phyloP scores from a whole-genome alignment of 2,329 filamentous ascomycete species.

The Aspergillus pseudotamarii region DNA sequence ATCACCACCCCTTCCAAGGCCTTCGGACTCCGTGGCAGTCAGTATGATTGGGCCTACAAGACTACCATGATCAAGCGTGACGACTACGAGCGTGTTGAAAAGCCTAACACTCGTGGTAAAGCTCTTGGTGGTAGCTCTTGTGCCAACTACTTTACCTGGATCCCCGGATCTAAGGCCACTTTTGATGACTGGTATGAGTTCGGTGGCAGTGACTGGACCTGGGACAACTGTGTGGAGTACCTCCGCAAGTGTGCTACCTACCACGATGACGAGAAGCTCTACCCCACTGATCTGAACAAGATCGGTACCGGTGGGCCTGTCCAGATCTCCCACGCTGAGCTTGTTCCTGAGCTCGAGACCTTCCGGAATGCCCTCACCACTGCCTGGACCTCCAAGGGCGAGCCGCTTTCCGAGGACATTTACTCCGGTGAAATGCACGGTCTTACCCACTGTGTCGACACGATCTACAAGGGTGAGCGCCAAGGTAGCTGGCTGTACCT shows the following conservation, averaged over 20 bases:
- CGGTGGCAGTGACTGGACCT: slow-evolving; percentile 58
- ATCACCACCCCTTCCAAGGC: slow-evolving; percentile 62
- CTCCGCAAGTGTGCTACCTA: slow-evolving; percentile 61
- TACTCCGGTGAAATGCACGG: slow-evolving; percentile 60
- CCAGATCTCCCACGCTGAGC: slow-evolving; percentile 57
- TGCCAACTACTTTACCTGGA: slow-evolving; percentile 68
- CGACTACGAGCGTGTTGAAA: slow-evolving; percentile 63
- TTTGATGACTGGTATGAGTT: slow-evolving; percentile 56
- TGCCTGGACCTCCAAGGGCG: slow-evolving; percentile 59
- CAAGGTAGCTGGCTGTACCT: slow-evolving; percentile 57
- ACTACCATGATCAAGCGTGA: slow-evolving; percentile 60
- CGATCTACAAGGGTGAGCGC: slow-evolving; percentile 61
- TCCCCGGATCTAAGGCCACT: slow-evolving; percentile 59
- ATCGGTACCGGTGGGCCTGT: slow-evolving; percentile 58
- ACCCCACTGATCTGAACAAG: slow-evolving; percentile 52
- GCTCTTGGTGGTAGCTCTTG: slow-evolving; percentile 61
- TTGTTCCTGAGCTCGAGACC: slow-evolving; percentile 55
- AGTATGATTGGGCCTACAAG: slow-evolving; percentile 66
- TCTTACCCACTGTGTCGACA: slow-evolving; percentile 56
- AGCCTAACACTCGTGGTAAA: slow-evolving; percentile 65
- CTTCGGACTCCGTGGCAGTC: slow-evolving; percentile 58
- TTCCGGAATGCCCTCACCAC: slow-evolving; percentile 51
- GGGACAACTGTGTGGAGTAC: slow-evolving; percentile 55
- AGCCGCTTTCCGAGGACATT: slow-evolving; percentile 56
- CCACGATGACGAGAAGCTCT: slow-evolving; percentile 56